Evolutionary conservation across 192 early-diverging fungal species (phyloP).

Genomic region (Chytriomyces hyalinus): DNA sequence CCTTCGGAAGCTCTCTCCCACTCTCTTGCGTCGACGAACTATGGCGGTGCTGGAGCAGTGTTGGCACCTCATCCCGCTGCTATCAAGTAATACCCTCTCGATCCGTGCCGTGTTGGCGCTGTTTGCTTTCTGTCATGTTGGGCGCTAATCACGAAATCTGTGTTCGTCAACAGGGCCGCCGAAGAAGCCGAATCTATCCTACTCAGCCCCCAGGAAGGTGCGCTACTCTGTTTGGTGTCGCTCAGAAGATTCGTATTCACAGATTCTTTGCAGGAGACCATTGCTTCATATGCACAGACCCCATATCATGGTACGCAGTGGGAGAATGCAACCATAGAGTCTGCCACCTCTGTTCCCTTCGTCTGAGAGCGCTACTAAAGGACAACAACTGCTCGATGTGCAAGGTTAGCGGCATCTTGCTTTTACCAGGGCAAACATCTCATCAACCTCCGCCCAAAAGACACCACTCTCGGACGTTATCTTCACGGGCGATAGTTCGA

Average conservation of each 20-base stretch:
- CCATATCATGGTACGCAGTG: conserved; percentile 79
- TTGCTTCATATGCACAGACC: conserved; percentile 92
- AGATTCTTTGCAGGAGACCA: conserved; percentile 18
- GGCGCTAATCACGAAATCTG: not conserved
- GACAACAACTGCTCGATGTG: conserved; percentile 85
- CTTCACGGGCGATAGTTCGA: conserved; percentile 71
- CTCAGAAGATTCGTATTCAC: not conserved
- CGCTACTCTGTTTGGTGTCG: not conserved
- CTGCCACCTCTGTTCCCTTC: conserved; percentile 90
- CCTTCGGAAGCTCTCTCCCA: not conserved
- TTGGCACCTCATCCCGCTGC: conserved; percentile 27
- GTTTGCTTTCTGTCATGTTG: not conserved
- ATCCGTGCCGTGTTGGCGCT: not conserved
- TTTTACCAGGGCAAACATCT: not conserved
- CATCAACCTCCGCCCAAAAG: conserved; percentile 41
- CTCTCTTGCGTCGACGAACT: not conserved
- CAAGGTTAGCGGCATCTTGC: conserved; percentile 64
- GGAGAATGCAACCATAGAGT: conserved; percentile 91
- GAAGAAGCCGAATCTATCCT: not conserved
- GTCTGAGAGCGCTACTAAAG: conserved; percentile 89
- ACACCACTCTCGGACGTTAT: conserved; percentile 79
- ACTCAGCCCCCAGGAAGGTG: not conserved
- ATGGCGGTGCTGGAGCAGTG: not conserved
- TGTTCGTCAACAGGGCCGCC: conserved; percentile 10
- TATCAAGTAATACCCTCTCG: conserved; percentile 1